Base-by-base conservation (phyloP, 83 land plant species). In the Diphasiastrum complanatum region DNA sequence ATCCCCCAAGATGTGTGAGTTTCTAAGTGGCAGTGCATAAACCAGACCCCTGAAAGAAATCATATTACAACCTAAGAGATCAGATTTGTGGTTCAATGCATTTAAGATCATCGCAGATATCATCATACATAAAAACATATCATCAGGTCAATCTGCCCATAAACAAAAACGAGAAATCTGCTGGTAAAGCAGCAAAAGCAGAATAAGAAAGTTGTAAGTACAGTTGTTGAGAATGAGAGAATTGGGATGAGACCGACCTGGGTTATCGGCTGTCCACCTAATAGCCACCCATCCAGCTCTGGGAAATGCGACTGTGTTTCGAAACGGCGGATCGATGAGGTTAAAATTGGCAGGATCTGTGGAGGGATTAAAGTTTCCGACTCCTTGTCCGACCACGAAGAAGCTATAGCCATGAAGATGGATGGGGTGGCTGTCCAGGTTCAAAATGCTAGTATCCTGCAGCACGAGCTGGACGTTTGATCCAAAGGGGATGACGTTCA, bases 251-350 rank as follows among this genome's bases (percentile, higher is more conserved):
- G 5, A 28, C 33, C 4, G n/a, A 54, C 58, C 58, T 23, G 58
- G 58, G 29, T 54, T 54, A n/a, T 54, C 33, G 14, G 58, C 58
- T 28, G 24, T 54, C 33, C 24, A 54, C 5, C 58, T 22, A 26
- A 54, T 54, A 54, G 33, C 58, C 24, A 33, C 33, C 58, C 58
- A 54, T 8, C 58, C 58, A 5, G 33, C 58, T 18, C 24, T 33
- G 5, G 58, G 58, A 54, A 54, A 28, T 23, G 36, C 58, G 6
- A 54, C 33, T 5, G 58, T 54, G 33, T 54, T 54, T 6, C 58
- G 58, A 12, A 14, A 4, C 29, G 58, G 58, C 5, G 58, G 58
- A 30, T 54, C 58, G 29, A 26, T 12, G 16, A 54, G 58, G n/a
- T 54, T 54, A 28, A 54, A 54, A 26, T 5, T 54, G 16, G 33